Base-by-base conservation (phyloP, 2,329 filamentous ascomycete species). In the Lecanicillium sp. region DNA sequence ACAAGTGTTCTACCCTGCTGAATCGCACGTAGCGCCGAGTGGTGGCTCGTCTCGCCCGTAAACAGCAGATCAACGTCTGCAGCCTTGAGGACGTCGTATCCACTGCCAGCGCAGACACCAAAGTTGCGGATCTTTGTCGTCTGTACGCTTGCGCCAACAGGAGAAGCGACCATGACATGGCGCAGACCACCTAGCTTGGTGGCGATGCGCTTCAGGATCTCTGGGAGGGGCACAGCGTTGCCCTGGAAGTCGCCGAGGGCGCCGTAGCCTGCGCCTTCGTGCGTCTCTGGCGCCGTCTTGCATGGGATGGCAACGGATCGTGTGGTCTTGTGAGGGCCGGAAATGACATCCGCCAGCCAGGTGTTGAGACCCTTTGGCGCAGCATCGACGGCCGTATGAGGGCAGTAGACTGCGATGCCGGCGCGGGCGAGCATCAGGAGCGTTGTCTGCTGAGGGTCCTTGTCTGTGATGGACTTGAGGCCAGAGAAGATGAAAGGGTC, bases 401-500 rank as follows among this genome's bases (percentile, higher is more conserved):
- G 92, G 48, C 83, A 88, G 68, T 96, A 98, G 41, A 98, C 88
- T 47, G 88, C 94, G 52, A 98, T 87, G 27, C 90, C 89, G 58
- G 85, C 79, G 46, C 85, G 83, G 33, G 83, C 84, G 11, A 98
- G 74, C 32, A 82, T 76, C 4, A 98, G 71, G 22, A 98, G 75
- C 6, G 85, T 85, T 31, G 80, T 75, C 57, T 98, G 92, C 59
- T 96, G 92, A 9, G 86, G 75, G 55, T 98, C 85, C 45, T 73
- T 73, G 34, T 88, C 75, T 25, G 86, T 94, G 55, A 98, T 68
- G 47, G 85, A 83, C 64, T 95, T 98, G 49, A 98, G 72, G 38
- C 85, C 85, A 35, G 85, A 80, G 70, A 98, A 98, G 56, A 98
- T 96, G 57, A 96, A 92, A 16, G 92, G 92, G 62, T 98, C 86